Evolutionary conservation across 1,284 basidiomycete species (phyloP).

Genomic region (Mycosarcoma mackinlayi): DNA sequence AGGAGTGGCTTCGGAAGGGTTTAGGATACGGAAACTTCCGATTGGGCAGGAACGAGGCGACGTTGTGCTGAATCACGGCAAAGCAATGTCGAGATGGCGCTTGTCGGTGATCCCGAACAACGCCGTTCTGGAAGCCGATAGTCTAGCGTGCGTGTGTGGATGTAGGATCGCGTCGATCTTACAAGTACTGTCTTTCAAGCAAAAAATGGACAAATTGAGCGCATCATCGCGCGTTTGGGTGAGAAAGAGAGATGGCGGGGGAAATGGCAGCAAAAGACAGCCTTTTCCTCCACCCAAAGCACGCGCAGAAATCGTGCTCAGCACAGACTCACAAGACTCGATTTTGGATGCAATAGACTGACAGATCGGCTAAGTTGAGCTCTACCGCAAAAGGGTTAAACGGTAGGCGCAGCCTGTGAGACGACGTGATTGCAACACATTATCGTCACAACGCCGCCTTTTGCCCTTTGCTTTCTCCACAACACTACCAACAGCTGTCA

Average conservation of each 20-base stretch:
- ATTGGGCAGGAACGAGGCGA: neutral
- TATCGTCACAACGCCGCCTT: neutral
- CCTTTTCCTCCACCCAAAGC: slow-evolving; percentile 12
- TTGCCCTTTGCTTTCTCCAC: neutral
- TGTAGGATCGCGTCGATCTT: slow-evolving; percentile 4
- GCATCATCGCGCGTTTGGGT: slow-evolving; percentile 22
- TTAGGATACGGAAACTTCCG: slow-evolving; percentile 16
- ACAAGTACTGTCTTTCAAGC: neutral
- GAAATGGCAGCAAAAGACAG: neutral
- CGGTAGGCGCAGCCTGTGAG: slow-evolving; percentile 4
- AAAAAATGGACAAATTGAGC: neutral
- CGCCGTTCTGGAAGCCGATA: slow-evolving; percentile 35
- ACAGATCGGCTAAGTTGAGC: slow-evolving; percentile 36
- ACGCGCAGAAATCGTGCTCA: neutral
- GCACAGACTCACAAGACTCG: too few species aligned
- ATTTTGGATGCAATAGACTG: too few species aligned
- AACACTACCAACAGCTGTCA: neutral
- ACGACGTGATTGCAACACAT: slow-evolving; percentile 5
- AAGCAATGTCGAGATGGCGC: neutral
- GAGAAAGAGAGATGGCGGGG: neutral
- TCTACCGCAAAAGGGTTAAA: neutral
- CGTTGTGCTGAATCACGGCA: neutral
- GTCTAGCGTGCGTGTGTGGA: too few species aligned
- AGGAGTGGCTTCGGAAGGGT: neutral
- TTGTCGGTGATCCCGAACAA: slow-evolving; percentile 18